phyloP scores from a whole-genome alignment of 2,329 filamentous ascomycete genomes.

The Microdochium trichocladiopsis region DNA sequence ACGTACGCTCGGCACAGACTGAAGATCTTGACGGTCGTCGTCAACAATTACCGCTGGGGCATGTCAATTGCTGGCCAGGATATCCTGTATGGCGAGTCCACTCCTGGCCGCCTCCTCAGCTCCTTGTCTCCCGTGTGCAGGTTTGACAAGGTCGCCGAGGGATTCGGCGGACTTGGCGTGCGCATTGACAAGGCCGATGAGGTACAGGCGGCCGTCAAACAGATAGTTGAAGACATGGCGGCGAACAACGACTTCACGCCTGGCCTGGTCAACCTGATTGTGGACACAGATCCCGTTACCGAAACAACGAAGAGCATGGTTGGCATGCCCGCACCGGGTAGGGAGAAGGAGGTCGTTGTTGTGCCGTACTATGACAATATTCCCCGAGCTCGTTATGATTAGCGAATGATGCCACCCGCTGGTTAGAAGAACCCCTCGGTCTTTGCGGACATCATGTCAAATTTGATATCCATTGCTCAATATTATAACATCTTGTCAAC shows the following conservation, averaged over 20 bases:
- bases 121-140: constrained; percentile 13
- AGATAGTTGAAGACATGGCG: constrained; percentile 15
- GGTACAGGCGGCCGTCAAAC: constrained; percentile 21
- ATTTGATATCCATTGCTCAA: too few species aligned
- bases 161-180: constrained; percentile 23
- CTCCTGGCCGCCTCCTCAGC: constrained; percentile 20
- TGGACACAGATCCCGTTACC: constrained; percentile 26
- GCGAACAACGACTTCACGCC: constrained; percentile 10
- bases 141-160: constrained; percentile 32
- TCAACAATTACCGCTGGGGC: constrained; percentile 36
- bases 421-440: too few species aligned
- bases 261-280: constrained; percentile 29
- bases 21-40: constrained; percentile 31
- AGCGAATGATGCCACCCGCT: too few species aligned
- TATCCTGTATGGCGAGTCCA: constrained; percentile 27
- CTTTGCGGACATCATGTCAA: too few species aligned
- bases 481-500: too few species aligned
- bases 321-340: constrained; percentile 28
- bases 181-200: constrained; percentile 18
- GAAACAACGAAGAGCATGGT: constrained; percentile 30
- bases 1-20: constrained; percentile 31
- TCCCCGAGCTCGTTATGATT: too few species aligned
- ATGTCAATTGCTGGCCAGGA: constrained; percentile 36
- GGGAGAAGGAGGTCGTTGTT: constrained; percentile 26
- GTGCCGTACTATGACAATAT: constrained; percentile 42